A percentile compares a stretch with the other conserved stretches of the same genome.
Conservation (phyloP, 1,284 basidiomycete species). For the Ustilago esculenta region DNA sequence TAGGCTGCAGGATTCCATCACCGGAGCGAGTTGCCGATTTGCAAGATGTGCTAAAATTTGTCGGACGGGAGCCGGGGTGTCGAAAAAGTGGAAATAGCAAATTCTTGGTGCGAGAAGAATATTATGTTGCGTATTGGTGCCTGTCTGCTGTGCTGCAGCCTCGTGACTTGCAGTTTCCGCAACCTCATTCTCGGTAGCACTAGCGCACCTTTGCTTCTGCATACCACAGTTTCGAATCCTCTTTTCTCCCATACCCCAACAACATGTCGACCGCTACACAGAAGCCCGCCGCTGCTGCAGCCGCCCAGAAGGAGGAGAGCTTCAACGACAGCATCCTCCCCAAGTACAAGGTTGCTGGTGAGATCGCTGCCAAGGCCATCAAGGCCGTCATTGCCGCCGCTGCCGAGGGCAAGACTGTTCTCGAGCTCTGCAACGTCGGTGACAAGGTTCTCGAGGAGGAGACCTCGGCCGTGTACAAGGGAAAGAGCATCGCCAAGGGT, state of each 20-base stretch:
- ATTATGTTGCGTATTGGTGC: too few species aligned
- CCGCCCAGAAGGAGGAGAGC: constrained; percentile 43
- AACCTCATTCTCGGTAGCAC: background rate
- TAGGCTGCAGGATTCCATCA: too few species aligned
- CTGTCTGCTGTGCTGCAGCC: constrained; percentile 9
- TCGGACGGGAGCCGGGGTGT: constrained; percentile 23
- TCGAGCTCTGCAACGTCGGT: constrained; percentile 90
- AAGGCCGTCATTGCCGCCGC: constrained; percentile 72
- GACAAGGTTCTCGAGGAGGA: constrained; percentile 90
- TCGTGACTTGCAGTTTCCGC: constrained; percentile 8
- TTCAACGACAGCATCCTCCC: constrained; percentile 63
- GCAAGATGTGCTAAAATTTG: background rate
- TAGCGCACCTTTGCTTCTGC: background rate
- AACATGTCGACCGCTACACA: constrained; percentile 31
- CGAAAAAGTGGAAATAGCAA: constrained; percentile 3
- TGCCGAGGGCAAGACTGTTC: constrained; percentile 81
- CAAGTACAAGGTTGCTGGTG: constrained; percentile 80
- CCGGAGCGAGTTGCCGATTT: too few species aligned
- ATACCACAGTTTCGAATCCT: constrained; percentile 2
- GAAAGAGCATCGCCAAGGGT: constrained; percentile 83
- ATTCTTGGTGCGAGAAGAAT: constrained; percentile 21
- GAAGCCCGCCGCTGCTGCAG: constrained; percentile 17
- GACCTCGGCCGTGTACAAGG: constrained; percentile 85
- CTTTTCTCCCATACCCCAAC: background rate
- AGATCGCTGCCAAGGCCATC: constrained; percentile 85